These are phyloP conservation scores for Sambucus nigra DNA, from an alignment of 129 eudicot species.

Conservation along the genomic window DNA sequence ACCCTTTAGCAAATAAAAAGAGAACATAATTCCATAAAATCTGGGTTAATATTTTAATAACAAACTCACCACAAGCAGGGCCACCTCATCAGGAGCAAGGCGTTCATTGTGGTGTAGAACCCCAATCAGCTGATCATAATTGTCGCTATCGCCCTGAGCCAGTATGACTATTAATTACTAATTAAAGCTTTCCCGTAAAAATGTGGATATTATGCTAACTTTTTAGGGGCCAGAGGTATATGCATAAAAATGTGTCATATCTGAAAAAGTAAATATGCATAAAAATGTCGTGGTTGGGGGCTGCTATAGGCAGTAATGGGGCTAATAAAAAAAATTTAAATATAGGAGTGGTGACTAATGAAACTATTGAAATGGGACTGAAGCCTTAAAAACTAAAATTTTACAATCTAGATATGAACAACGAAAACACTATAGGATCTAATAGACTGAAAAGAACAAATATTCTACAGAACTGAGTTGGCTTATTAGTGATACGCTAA, in stretches of 20 bases:
- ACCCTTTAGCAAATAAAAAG: background rate
- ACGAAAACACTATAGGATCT: background rate
- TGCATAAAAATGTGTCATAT: too few relatives aligned
- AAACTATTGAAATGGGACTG: too few relatives aligned
- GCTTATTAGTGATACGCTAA: background rate
- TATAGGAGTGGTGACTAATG: too few relatives aligned
- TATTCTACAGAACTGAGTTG: background rate
- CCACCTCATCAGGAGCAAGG: conserved; percentile 65
- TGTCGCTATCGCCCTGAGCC: conserved; percentile 49
- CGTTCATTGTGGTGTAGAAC: conserved; percentile 42
- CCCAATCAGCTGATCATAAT: conserved; percentile 50
- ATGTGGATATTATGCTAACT: background rate
- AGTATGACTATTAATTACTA: background rate
- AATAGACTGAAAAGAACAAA: background rate
- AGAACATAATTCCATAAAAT: background rate
- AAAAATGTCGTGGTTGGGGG: too few relatives aligned
- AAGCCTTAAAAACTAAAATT: too few relatives aligned
- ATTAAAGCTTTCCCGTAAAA: background rate
- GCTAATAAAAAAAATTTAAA: too few relatives aligned
- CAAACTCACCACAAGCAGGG: conserved; percentile 68
- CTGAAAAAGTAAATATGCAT: too few relatives aligned
- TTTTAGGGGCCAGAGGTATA: background rate
- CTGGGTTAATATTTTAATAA: background rate
- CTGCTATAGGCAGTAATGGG: too few relatives aligned
- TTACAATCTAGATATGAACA: background rate